Base-by-base conservation (phyloP, 2,329 filamentous ascomycete species). In the Sporothrix sp. region DNA sequence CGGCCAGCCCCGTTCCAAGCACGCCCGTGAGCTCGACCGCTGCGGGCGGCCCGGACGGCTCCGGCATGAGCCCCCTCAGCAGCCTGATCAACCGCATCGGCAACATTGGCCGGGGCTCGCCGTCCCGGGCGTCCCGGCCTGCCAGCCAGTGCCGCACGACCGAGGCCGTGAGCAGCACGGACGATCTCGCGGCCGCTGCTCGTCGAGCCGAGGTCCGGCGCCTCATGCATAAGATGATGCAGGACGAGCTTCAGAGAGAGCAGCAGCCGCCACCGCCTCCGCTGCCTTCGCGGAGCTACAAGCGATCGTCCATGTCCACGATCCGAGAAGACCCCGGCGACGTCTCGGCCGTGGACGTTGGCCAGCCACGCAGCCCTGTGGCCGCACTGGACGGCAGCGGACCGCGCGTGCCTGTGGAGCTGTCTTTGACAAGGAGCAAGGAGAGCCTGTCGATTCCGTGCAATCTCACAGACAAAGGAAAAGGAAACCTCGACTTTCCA, bases 161-260 rank as follows among this genome's bases (percentile, higher is more conserved):
- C 30, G 64, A 65, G 4, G 68, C 68, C 14, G 62, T 71, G 28
- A 70, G 72, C 11, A 69, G 67, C 44, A 76, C 71, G 42, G 67
- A 76, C 21, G 75, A 78, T 54, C 74, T 78, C 16, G 39, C 20
- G 1, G 48, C 35, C 55, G 58, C 77, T 38, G 72, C 75, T 47
- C 68, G 76, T 25, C 69, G 76, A 56, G 76, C 75, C 25, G 77
- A 81, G 56, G 61, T 81, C 49, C 75, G 70, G 56, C 69, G 76
- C 18, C 64, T 80, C 8, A 72, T 76, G 61, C 72, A 74, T 44
- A 73, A 72, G 56, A 70, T 76, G 54, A 80, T 81, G n/a, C 74
- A 75, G 54, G 71, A 78, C 38, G 78, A 81, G 57, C 65, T 81
- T 3, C 69, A 72, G 40, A 71, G 63, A 35, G 75, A 77, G 33